A percentile compares a stretch with the other conserved stretches of the same genome.
These are phyloP conservation scores for maize (Zea mays) DNA, from an alignment of 176 grass and related monocot species.

Conservation along the genomic window Zm-B73-REFERENCE-NAM-5.0 NC_050097.1:35535001-35535500, in stretches of 20 bases:
- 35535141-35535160: conserved; percentile 88
- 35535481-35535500: conserved; percentile 73
- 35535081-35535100: conserved; percentile 96
- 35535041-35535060: conserved; percentile 87
- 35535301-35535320: not conserved
- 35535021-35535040: not conserved
- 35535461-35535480: conserved; percentile 83
- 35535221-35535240: conserved; percentile 82
- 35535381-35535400: conserved; percentile 98
- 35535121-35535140: conserved; percentile 78
- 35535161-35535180: conserved; percentile 91
- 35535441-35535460: conserved; percentile 81
- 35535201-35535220: conserved; percentile 89
- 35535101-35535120: conserved; percentile 92
- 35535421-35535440: conserved; percentile 67
- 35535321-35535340: not conserved
- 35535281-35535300: conserved; percentile 13
- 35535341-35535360: not conserved
- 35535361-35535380: conserved; percentile 95
- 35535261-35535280: conserved; percentile 35
- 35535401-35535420: conserved; percentile 88
- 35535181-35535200: conserved; percentile 95
- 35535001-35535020: not conserved
- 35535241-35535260: conserved; percentile 86
- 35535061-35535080: conserved; percentile 91